Base-by-base conservation (phyloP, 2,329 filamentous ascomycete species). In the Fonsecaea multimorphosa region DNA sequence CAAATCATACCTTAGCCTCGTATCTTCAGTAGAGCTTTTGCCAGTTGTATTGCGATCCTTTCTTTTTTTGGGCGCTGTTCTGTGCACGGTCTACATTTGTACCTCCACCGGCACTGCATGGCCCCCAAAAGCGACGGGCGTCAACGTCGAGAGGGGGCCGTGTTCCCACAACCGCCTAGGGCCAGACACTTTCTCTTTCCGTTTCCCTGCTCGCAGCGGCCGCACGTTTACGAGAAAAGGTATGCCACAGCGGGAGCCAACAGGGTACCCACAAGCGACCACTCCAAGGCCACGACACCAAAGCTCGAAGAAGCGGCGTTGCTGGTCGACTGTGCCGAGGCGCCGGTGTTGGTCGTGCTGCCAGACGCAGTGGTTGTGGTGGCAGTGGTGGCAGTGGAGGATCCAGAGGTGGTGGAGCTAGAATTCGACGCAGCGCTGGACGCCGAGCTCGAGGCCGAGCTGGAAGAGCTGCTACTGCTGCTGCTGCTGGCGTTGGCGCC, bases 201-300 rank as follows among this genome's bases (percentile, higher is more conserved):
- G 2, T 34, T 32, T n/a, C n/a, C 29, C 52, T 9, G 7, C 29
- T 54, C 3, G 49, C 14, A 9, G 16, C 52, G 9, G 44, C 44
- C 19, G 8, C 29, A 3, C 3, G 14, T 51, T 60, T 29, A 60
- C 16, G 58, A 60, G 19, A 60, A 38, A 2, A 60, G 14, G n/a
- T 53, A 60, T 27, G 58, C 58, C 6, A 34, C 46, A 12, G 22
- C 44, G 3, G 58, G 58, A 22, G 58, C 46, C 44, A 60, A 31
- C 12, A 60, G 12, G 29, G 51, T 52, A 22, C 44, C 44, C 44
- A 49, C 44, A 24, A 49, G 44, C 2, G 44, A 49, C 44, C 44
- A 49, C 19, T 49, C 44, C 44, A 60, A 27, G 2, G 31, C 6
- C 19, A 60, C 16, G 14, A 36, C n/a, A 9, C 31, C 58, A 31